phyloP scores from a whole-genome alignment of 768 basidiomycete genomes.

The Pilatotrama ljubarskyi region DNA sequence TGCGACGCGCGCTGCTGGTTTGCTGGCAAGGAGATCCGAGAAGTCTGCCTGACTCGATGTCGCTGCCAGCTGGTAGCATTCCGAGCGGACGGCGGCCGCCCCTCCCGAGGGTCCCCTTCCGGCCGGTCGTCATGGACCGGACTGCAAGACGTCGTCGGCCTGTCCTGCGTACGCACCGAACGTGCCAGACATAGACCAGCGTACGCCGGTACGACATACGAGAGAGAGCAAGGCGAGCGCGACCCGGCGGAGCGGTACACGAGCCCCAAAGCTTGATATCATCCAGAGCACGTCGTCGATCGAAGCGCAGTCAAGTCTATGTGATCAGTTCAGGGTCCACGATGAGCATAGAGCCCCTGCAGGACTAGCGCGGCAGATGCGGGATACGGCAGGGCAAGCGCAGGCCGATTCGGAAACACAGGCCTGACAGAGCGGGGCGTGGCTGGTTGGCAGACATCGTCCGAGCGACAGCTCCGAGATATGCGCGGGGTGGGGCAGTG shows the following conservation, averaged over 20 bases:
- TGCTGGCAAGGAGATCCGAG: neutral
- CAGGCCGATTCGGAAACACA: neutral
- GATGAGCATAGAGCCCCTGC: neutral
- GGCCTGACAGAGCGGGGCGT: neutral
- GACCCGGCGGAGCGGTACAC: conserved; percentile 10
- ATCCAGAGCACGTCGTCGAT: neutral
- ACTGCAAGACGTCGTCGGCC: neutral
- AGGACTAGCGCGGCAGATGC: conserved; percentile 2
- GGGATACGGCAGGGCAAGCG: neutral
- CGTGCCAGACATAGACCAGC: neutral
- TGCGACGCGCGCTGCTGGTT: neutral
- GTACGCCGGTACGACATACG: neutral
- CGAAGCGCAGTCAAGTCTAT: neutral
- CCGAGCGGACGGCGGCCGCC: neutral
- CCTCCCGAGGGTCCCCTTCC: neutral
- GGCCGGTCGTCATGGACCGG: conserved; percentile 6
- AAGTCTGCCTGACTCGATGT: neutral
- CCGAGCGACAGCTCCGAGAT: conserved; percentile 12
- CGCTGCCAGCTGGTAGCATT: neutral
- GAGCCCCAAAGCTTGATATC: conserved; percentile 6
- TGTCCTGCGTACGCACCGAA: neutral
- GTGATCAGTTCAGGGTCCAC: neutral
- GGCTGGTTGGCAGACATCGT: neutral
- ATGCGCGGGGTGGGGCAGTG: conserved; percentile 14
- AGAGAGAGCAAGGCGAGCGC: neutral